Conservation (phyloP, 2,329 filamentous ascomycete species). For the Aulographum hederae region DNA sequence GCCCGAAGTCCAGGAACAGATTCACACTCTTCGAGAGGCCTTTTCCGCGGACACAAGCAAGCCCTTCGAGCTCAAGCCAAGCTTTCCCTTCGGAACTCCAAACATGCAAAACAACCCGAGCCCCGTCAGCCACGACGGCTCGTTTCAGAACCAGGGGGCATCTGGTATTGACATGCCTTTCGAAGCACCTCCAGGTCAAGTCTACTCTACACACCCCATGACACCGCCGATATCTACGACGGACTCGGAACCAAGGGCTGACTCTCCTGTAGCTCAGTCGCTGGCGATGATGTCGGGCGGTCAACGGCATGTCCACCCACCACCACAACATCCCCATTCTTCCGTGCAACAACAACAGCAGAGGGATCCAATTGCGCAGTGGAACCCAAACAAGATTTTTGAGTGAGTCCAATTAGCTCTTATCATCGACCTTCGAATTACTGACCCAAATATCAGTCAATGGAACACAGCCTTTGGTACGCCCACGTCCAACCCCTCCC, state of each 20-base stretch:
- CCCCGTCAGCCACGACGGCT: conserved; percentile 35
- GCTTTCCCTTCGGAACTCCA: conserved; percentile 74
- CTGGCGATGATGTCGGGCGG: conserved; percentile 48
- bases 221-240: conserved; percentile 64
- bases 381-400: conserved; percentile 80
- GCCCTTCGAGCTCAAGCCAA: conserved; percentile 75
- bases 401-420: conserved; percentile 47
- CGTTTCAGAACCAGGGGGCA: conserved; percentile 21
- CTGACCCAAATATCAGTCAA: conserved; percentile 47
- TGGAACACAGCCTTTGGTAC: conserved; percentile 92
- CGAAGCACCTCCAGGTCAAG: conserved; percentile 31
- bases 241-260: conserved; percentile 56
- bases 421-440: too few relatives aligned
- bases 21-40: conserved; percentile 73
- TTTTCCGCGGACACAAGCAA: conserved; percentile 76
- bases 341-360: too few relatives aligned
- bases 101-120: conserved; percentile 39
- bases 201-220: conserved; percentile 52
- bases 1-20: conserved; percentile 77
- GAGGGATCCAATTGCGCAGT: too few relatives aligned
- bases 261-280: conserved; percentile 55
- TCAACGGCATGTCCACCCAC: conserved; percentile 31
- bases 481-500: conserved; percentile 26
- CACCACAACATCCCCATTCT: too few relatives aligned
- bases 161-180: conserved; percentile 26